Percentiles rank a stretch among this genome's conserved stretches.
phyloP scores from a whole-genome alignment of 2,329 filamentous ascomycete genomes.

The Tolypocladium capitatum region DNA sequence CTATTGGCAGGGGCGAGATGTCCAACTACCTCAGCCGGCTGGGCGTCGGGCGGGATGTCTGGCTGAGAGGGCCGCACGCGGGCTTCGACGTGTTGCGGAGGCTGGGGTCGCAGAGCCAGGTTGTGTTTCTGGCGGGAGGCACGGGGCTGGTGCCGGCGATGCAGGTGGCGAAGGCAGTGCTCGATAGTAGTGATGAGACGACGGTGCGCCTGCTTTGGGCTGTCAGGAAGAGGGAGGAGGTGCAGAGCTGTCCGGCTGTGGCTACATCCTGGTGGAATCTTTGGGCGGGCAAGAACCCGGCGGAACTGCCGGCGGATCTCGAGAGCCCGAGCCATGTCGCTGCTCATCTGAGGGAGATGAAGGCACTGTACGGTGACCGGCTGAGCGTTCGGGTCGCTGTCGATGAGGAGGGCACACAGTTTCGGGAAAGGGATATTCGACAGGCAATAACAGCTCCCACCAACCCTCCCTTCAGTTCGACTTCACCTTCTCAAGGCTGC shows the following conservation, averaged over 20 bases:
- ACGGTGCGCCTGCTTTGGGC: conserved; percentile 72
- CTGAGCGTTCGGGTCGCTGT: conserved; percentile 64
- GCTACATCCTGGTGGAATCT: conserved; percentile 13
- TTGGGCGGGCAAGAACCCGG: conserved; percentile 7
- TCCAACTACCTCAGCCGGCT: conserved; percentile 65
- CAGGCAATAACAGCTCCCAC: conserved; percentile 12
- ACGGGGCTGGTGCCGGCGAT: conserved; percentile 86
- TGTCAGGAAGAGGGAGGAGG: conserved; percentile 43
- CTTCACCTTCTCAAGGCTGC: conserved; percentile 11
- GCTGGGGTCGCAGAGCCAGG: conserved; percentile 18
- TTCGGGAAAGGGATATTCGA: conserved; percentile 40
- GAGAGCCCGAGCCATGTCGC: conserved; percentile 36
- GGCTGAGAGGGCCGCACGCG: conserved; percentile 64
- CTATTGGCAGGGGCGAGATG: conserved; percentile 69
- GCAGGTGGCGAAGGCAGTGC: conserved; percentile 57
- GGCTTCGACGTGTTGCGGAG: conserved; percentile 42
- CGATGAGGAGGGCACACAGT: conserved; percentile 62
- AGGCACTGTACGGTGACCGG: conserved; percentile 38
- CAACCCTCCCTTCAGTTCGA: neutral
- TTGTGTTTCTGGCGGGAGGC: conserved; percentile 82
- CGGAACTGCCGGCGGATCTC: conserved; percentile 9
- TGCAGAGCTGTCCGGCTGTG: conserved; percentile 18
- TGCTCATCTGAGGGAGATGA: conserved; percentile 48
- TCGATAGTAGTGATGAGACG: conserved; percentile 21
- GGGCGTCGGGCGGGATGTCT: conserved; percentile 47